A percentile compares a stretch with the other conserved stretches of the same genome.
Conservation (phyloP, 306 rosid species). For the Adenanthera pavonina region DNA sequence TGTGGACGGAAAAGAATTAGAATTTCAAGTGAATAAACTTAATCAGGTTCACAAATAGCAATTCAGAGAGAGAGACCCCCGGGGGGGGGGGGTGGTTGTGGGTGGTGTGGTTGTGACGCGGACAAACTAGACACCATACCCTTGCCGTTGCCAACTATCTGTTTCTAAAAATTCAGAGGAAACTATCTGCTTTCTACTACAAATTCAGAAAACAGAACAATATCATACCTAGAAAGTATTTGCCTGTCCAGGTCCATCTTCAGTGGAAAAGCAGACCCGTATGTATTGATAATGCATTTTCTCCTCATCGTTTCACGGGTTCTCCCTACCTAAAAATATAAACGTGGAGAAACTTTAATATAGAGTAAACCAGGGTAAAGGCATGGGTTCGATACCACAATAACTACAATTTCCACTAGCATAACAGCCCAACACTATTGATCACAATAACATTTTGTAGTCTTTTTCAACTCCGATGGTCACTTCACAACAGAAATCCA, state of each 20-base stretch:
- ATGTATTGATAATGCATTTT: constrained; percentile 61
- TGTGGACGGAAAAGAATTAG: too few relatives aligned
- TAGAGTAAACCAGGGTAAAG: not conserved
- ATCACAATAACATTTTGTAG: not conserved
- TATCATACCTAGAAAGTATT: constrained; percentile 71
- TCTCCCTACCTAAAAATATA: constrained; percentile 48
- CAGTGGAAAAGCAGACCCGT: constrained; percentile 82
- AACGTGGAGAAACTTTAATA: not conserved
- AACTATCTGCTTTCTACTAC: not conserved
- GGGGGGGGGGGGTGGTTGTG: too few relatives aligned
- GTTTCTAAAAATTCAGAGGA: not conserved
- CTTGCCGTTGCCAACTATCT: not conserved
- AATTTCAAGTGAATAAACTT: not conserved
- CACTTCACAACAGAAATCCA: not conserved
- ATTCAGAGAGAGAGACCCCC: too few relatives aligned
- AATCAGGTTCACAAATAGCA: too few relatives aligned
- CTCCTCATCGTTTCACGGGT: constrained; percentile 61
- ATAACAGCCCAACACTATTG: not conserved
- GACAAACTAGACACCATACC: too few relatives aligned
- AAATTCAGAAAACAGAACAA: not conserved
- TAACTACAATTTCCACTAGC: not conserved
- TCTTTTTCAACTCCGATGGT: not conserved
- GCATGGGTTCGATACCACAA: constrained; percentile 10
- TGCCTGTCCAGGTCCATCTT: constrained; percentile 82
- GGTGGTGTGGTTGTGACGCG: too few relatives aligned